Conservation (phyloP, 371 early-diverging fungal genomes). For the Mucor velutinosus region DNA sequence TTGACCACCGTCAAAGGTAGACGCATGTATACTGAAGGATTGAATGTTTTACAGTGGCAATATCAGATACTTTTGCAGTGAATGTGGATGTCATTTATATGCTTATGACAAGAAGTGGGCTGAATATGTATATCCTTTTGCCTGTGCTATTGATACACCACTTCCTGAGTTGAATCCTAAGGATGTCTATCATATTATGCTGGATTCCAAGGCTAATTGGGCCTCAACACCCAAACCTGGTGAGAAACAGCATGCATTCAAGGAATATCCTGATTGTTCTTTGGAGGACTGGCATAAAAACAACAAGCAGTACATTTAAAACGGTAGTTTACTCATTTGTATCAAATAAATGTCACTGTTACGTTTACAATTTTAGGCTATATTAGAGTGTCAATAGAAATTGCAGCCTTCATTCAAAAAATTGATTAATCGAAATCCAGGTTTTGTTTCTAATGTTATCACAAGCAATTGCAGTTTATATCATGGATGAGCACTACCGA, state of each 20-base stretch:
- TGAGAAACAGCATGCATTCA: constrained; percentile 24
- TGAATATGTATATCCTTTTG: constrained; percentile 44
- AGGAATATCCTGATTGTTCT: constrained; percentile 43
- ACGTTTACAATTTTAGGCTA: too few relatives aligned
- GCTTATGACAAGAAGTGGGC: constrained; percentile 35
- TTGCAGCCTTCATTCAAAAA: too few relatives aligned
- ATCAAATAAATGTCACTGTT: too few relatives aligned
- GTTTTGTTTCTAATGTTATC: too few relatives aligned
- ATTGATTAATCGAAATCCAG: too few relatives aligned
- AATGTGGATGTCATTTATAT: constrained; percentile 48
- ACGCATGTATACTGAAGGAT: background rate
- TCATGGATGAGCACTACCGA: too few relatives aligned
- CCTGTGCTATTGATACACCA: constrained; percentile 49
- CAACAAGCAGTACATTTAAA: constrained; percentile 3
- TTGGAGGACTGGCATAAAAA: constrained; percentile 51
- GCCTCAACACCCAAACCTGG: constrained; percentile 20
- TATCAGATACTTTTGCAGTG: constrained; percentile 46
- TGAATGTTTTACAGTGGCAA: constrained; percentile 37
- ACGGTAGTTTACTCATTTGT: too few relatives aligned
- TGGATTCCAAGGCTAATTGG: constrained; percentile 46
- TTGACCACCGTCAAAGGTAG: too few relatives aligned
- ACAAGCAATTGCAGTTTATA: too few relatives aligned
- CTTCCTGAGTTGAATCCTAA: constrained; percentile 23
- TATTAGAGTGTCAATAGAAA: too few relatives aligned
- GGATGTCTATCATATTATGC: constrained; percentile 37